phyloP scores from a whole-genome alignment of 1,284 basidiomycete species.

The Boletus sp. region DNA sequence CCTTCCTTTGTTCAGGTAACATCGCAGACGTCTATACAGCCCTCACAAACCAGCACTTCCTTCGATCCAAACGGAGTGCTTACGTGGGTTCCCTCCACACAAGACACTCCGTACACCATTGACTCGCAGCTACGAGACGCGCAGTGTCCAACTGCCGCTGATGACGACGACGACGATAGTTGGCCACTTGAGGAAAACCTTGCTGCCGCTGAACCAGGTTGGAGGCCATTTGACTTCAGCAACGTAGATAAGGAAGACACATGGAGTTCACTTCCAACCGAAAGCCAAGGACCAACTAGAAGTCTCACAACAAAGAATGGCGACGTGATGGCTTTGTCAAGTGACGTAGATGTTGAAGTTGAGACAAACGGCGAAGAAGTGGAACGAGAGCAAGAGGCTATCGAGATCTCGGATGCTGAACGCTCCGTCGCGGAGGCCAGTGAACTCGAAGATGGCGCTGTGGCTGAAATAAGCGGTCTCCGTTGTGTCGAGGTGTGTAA shows the following conservation, averaged over 20 bases:
- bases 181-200: constrained; percentile 69
- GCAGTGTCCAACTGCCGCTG: constrained; percentile 37
- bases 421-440: constrained; percentile 34
- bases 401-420: constrained; percentile 29
- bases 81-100: constrained; percentile 55
- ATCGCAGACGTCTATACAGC: constrained; percentile 45
- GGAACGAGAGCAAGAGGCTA: constrained; percentile 36
- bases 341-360: constrained; percentile 6
- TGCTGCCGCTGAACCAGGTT: constrained; percentile 44
- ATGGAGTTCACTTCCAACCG: constrained; percentile 64
- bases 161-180: constrained; percentile 68
- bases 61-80: constrained; percentile 43
- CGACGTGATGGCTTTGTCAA: constrained; percentile 13
- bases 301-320: constrained; percentile 18
- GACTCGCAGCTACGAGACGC: constrained; percentile 34
- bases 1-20: constrained; percentile 17
- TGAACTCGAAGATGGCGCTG: constrained; percentile 40
- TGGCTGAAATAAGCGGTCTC: constrained; percentile 39
- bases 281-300: constrained; percentile 41
- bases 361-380: constrained; percentile 15
- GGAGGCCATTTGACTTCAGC: constrained; percentile 48
- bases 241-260: constrained; percentile 56
- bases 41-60: constrained; percentile 48
- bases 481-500: constrained; percentile 38
- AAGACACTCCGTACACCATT: constrained; percentile 53